Conservation (phyloP, 352 stramenopile species). For the Blastocystis sp. region DNA sequence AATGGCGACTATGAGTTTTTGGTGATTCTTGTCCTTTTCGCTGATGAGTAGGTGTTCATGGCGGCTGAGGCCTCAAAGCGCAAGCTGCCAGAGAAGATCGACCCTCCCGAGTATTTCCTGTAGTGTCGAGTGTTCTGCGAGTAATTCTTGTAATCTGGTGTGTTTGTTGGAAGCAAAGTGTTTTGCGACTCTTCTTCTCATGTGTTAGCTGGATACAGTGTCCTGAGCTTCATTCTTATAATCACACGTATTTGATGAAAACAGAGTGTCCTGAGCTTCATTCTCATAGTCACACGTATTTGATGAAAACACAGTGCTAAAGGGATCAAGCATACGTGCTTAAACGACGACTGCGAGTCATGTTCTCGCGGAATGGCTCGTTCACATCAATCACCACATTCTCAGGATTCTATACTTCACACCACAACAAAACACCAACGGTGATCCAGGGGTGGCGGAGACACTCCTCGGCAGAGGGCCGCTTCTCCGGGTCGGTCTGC, state of each 20-base stretch:
- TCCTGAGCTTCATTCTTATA: not conserved
- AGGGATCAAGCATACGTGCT: constrained; percentile 55
- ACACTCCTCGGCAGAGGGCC: constrained; percentile 54
- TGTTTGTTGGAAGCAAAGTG: not conserved
- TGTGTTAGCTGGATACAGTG: not conserved
- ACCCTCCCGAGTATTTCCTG: constrained; percentile 69
- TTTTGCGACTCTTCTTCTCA: not conserved
- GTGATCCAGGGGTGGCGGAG: constrained; percentile 45
- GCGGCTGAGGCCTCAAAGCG: constrained; percentile 55
- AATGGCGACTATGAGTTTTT: constrained; percentile 68
- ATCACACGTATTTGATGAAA: not conserved
- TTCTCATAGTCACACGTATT: not conserved
- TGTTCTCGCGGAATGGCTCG: constrained; percentile 62
- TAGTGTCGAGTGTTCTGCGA: constrained; percentile 7
- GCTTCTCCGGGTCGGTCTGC: constrained; percentile 61
- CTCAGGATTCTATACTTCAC: constrained; percentile 37
- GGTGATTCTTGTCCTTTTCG: not conserved
- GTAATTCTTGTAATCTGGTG: not conserved
- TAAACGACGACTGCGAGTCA: constrained; percentile 61
- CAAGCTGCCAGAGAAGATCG: constrained; percentile 64
- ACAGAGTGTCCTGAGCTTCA: not conserved
- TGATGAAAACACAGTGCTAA: not conserved
- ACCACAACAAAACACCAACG: not conserved
- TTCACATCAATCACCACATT: constrained; percentile 64
- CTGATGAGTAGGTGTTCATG: constrained; percentile 50